Percentiles rank a stretch among this genome's conserved stretches.
phyloP scores from a whole-genome alignment of 257 asterid genomes.

The Voacanga thouarsii region DNA sequence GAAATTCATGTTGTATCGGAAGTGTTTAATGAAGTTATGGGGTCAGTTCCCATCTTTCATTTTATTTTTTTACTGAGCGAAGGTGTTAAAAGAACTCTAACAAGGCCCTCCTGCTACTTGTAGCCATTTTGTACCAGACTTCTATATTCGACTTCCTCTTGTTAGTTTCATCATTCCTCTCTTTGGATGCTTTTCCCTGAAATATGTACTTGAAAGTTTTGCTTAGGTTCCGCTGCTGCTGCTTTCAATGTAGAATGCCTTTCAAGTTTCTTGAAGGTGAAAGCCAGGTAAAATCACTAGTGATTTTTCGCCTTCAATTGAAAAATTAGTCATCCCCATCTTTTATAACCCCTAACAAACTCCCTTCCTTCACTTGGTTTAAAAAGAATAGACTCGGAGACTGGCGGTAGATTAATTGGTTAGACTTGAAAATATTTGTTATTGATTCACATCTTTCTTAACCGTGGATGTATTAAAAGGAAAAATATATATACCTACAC shows the following conservation, averaged over 20 bases:
- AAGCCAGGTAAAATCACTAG: not conserved
- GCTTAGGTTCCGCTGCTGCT: not conserved
- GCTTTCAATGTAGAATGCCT: not conserved
- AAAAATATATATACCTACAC: no score
- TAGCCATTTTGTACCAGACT: constrained; percentile 10
- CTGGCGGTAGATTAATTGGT: no score
- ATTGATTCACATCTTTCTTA: no score
- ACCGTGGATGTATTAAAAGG: no score
- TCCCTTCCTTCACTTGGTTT: no score
- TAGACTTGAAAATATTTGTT: no score
- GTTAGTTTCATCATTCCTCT: not conserved
- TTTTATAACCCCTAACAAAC: no score
- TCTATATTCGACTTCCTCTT: not conserved
- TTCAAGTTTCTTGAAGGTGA: not conserved
- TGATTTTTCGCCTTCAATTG: not conserved
- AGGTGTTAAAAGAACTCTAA: constrained; percentile 19
- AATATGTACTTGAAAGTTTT: not conserved
- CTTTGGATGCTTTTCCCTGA: not conserved
- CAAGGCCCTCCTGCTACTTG: constrained; percentile 8
- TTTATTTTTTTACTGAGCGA: constrained; percentile 4
- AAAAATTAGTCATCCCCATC: not conserved
- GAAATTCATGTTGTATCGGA: constrained; percentile 29
- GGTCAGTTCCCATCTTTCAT: constrained; percentile 25
- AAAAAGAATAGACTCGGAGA: no score
- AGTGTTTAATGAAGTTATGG: constrained; percentile 27